A percentile compares a stretch with the other conserved stretches of the same genome.
These are phyloP conservation scores for Spergularia marina DNA, from an alignment of 148 eudicot species.

Conservation along the genomic window DNA sequence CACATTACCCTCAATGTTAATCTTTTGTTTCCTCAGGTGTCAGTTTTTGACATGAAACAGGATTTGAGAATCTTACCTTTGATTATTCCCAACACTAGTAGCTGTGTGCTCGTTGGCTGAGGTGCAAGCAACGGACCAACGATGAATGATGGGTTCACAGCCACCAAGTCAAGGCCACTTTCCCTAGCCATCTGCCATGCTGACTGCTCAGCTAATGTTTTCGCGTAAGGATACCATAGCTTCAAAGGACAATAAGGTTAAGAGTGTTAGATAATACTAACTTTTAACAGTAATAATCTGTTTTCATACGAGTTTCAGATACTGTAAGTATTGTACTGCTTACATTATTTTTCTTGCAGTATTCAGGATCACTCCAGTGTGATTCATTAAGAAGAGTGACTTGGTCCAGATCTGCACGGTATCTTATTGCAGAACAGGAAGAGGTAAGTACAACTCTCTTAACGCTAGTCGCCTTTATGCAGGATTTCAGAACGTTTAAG, in stretches of 20 bases:
- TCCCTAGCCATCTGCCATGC: slow-evolving; percentile 77
- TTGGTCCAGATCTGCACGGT: slow-evolving; percentile 49
- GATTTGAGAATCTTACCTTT: slow-evolving; percentile 45
- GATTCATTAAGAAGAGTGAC: slow-evolving; percentile 76
- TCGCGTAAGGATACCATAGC: slow-evolving; percentile 96
- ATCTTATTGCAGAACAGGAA: slow-evolving; percentile 89
- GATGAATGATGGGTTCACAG: slow-evolving; percentile 83
- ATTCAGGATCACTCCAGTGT: slow-evolving; percentile 88
- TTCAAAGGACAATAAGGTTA: not conserved
- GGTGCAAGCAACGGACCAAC: slow-evolving; percentile 85
- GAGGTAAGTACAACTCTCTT: slow-evolving; percentile 86
- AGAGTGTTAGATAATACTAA: too few relatives aligned
- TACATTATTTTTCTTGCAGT: slow-evolving; percentile 74
- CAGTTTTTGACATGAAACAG: not conserved
- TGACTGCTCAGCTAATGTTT: slow-evolving; percentile 78
- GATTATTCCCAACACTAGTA: slow-evolving; percentile 46
- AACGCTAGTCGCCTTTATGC: slow-evolving; percentile 57
- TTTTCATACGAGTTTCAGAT: not conserved
- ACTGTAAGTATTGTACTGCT: not conserved
- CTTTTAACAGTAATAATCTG: not conserved
- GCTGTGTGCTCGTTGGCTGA: slow-evolving; percentile 84
- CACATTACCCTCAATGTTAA: not conserved
- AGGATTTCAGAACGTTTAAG: slow-evolving; percentile 73
- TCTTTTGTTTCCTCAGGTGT: too few relatives aligned
- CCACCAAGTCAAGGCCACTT: slow-evolving; percentile 73